phyloP scores from a whole-genome alignment of 2,329 filamentous ascomycete genomes.

The Grosmannia serpens region DNA sequence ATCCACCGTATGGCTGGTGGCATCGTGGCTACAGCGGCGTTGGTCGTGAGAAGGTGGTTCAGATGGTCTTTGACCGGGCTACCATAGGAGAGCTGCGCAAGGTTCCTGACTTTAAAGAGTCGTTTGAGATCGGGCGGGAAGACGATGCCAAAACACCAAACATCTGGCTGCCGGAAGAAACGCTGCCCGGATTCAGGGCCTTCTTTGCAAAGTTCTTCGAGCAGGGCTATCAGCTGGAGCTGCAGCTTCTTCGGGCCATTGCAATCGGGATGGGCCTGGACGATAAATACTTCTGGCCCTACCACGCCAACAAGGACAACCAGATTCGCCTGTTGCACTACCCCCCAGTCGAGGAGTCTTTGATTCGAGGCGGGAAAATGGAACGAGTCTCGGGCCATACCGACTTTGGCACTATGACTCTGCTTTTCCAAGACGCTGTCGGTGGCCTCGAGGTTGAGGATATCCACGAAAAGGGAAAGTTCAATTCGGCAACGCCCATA shows the following conservation, averaged over 20 bases:
- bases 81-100: slow-evolving; percentile 11
- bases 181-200: slow-evolving; percentile 24
- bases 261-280: slow-evolving; percentile 22
- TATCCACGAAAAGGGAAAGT: slow-evolving; percentile 22
- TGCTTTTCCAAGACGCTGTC: slow-evolving; percentile 31
- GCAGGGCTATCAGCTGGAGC: slow-evolving; percentile 17
- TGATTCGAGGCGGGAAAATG: slow-evolving; percentile 17
- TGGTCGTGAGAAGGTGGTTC: slow-evolving; percentile 25
- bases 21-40: slow-evolving; percentile 24
- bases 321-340: slow-evolving; percentile 51
- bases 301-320: slow-evolving; percentile 43
- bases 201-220: slow-evolving; percentile 22
- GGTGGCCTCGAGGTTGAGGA: slow-evolving; percentile 33
- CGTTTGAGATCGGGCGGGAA: slow-evolving; percentile 26
- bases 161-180: slow-evolving; percentile 26
- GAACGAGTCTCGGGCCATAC: slow-evolving; percentile 20
- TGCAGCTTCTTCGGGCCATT: slow-evolving; percentile 19
- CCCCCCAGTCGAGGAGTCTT: slow-evolving; percentile 19
- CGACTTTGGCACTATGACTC: slow-evolving; percentile 29
- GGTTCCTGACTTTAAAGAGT: slow-evolving; percentile 27
- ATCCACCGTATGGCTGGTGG: slow-evolving; percentile 23
- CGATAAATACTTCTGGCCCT: slow-evolving; percentile 12
- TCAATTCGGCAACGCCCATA: slow-evolving; percentile 23
- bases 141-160: slow-evolving; percentile 21
- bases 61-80: slow-evolving; percentile 21